These are phyloP conservation scores for Mollisiaceae sp. DNA, from an alignment of 2,329 filamentous ascomycete genomes.

Conservation along the genomic window DNA sequence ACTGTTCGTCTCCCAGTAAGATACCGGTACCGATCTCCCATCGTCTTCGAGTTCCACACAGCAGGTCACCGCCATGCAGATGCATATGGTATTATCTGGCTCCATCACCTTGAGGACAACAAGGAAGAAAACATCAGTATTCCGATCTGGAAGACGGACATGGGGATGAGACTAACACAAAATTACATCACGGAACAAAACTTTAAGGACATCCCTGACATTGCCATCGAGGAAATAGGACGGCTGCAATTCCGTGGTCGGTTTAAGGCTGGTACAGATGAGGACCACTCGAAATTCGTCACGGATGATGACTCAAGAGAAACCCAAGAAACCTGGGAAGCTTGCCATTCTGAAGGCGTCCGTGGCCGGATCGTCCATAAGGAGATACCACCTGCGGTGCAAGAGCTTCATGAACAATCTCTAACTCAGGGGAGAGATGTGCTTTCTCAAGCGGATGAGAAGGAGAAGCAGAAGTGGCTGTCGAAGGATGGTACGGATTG, in stretches of 20 bases:
- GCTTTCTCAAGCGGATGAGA: slow-evolving; percentile 71
- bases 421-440: slow-evolving; percentile 81
- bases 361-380: slow-evolving; percentile 71
- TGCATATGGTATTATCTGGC: slow-evolving; percentile 82
- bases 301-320: slow-evolving; percentile 88
- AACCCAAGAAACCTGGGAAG: slow-evolving; percentile 94
- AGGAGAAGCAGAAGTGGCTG: slow-evolving; percentile 80
- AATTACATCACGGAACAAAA: slow-evolving; percentile 91
- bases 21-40: slow-evolving; percentile 85
- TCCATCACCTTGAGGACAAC: slow-evolving; percentile 82
- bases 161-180: slow-evolving; percentile 77
- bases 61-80: slow-evolving; percentile 71
- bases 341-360: slow-evolving; percentile 86
- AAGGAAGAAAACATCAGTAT: slow-evolving; percentile 79
- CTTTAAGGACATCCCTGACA: slow-evolving; percentile 69
- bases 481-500: slow-evolving; percentile 82
- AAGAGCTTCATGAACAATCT: slow-evolving; percentile 81
- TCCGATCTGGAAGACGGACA: slow-evolving; percentile 88
- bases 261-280: slow-evolving; percentile 90
- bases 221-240: slow-evolving; percentile 80
- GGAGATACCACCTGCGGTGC: slow-evolving; percentile 74
- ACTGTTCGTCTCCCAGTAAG: slow-evolving; percentile 80
- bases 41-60: slow-evolving; percentile 85
- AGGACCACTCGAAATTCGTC: slow-evolving; percentile 82
- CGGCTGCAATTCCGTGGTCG: slow-evolving; percentile 78